Conservation (phyloP, 2,329 filamentous ascomycete species). For the Zymoseptoria passerinii region DNA sequence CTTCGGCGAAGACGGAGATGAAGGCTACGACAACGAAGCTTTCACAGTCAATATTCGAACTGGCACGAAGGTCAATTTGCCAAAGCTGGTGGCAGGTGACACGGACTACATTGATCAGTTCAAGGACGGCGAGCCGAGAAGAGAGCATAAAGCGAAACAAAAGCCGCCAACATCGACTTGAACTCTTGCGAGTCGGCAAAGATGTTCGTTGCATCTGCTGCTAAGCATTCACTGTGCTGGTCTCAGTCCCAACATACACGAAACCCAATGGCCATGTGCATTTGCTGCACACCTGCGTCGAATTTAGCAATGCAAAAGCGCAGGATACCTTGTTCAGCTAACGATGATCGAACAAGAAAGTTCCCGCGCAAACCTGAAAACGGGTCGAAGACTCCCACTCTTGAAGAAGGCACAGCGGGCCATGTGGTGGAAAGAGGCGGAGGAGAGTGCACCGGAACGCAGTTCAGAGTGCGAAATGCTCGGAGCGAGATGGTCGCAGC, state of each 20-base stretch:
- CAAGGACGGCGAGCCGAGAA: constrained; percentile 1
- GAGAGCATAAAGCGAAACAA: constrained; percentile 2
- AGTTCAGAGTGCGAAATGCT: neutral
- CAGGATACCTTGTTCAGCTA: too few relatives aligned
- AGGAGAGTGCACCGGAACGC: neutral
- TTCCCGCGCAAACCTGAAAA: too few relatives aligned
- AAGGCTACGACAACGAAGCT: constrained; percentile 24
- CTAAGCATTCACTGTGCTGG: neutral
- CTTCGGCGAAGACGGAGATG: constrained; percentile 32
- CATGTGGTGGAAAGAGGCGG: neutral
- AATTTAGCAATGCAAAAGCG: neutral
- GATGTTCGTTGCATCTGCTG: neutral
- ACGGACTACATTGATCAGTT: constrained; percentile 25
- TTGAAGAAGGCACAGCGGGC: too few relatives aligned
- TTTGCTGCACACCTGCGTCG: neutral
- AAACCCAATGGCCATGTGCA: neutral
- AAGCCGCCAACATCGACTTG: neutral
- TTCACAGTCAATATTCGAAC: constrained; percentile 33
- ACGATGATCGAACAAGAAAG: too few relatives aligned
- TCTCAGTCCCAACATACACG: neutral
- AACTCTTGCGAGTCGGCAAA: neutral
- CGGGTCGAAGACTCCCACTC: too few relatives aligned
- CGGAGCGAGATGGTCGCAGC: neutral
- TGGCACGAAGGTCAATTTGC: constrained; percentile 37
- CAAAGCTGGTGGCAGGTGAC: constrained; percentile 31